phyloP scores from a whole-genome alignment of 768 basidiomycete species.

The Leucocoprinus leucothites region DNA sequence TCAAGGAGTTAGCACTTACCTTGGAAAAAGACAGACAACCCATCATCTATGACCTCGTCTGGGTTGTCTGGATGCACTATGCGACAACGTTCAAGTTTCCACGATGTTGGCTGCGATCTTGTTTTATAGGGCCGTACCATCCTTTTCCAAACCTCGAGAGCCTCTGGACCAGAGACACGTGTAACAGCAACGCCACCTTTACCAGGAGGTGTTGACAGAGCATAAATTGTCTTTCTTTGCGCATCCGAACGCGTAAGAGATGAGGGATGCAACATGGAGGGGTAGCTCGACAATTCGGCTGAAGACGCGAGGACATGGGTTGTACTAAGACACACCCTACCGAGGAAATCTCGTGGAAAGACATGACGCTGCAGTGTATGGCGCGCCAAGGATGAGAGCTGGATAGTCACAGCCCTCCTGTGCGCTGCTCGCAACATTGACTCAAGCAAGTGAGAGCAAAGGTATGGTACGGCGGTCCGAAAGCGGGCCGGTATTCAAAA shows the following conservation, averaged over 20 bases:
- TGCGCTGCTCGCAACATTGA: conserved; percentile 2
- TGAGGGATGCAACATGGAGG: neutral
- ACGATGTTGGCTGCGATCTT: conserved; percentile 43
- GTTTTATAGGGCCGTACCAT: conserved; percentile 44
- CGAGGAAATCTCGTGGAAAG: no score
- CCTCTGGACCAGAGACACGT: conserved; percentile 78
- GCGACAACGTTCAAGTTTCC: conserved; percentile 68
- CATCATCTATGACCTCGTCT: conserved; percentile 70
- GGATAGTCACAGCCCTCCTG: neutral
- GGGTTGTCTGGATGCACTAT: conserved; percentile 58
- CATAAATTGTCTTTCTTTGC: conserved; percentile 79
- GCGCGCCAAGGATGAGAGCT: neutral
- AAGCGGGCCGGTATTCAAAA: neutral
- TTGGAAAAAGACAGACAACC: conserved; percentile 78
- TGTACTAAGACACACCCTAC: neutral
- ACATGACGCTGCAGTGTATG: neutral
- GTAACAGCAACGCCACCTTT: conserved; percentile 83
- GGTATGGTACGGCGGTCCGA: no score
- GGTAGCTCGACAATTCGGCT: neutral
- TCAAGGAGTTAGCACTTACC: conserved; percentile 36
- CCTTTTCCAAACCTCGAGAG: conserved; percentile 53
- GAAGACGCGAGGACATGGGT: neutral
- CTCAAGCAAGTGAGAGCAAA: no score
- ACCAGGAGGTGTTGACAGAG: conserved; percentile 83
- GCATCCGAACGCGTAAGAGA: conserved; percentile 37